Evolutionary conservation across 2,329 filamentous ascomycete genomes (phyloP).

Genomic region (Parastagonospora nodorum): DNA sequence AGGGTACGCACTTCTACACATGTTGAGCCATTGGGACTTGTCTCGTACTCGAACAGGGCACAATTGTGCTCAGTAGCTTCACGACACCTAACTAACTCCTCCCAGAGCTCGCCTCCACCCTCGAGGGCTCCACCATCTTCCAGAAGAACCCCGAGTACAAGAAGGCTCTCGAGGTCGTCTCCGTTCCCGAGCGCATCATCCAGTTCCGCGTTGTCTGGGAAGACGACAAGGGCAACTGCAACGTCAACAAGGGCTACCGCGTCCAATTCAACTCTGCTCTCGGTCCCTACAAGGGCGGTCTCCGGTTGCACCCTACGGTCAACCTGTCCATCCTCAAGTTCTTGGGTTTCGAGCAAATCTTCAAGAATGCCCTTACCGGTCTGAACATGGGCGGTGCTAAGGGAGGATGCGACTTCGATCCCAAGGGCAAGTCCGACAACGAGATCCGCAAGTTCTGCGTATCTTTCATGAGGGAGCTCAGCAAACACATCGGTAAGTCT

Average conservation of each 20-base stretch:
- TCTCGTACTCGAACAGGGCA: neutral
- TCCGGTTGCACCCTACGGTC: conserved; percentile 90
- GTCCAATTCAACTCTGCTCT: conserved; percentile 99
- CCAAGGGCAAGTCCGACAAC: conserved; percentile 96
- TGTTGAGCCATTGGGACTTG: neutral
- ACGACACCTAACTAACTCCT: conserved; percentile 12
- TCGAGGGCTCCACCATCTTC: conserved; percentile 93
- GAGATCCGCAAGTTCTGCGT: conserved; percentile 98
- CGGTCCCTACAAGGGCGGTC: conserved; percentile 96
- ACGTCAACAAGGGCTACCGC: conserved; percentile 93
- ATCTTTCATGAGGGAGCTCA: conserved; percentile 93
- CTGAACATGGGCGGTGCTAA: conserved; percentile 96
- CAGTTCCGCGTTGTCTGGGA: conserved; percentile 99
- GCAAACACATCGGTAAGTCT: conserved; percentile 74
- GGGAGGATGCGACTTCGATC: conserved; percentile 97
- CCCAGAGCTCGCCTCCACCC: conserved; percentile 87
- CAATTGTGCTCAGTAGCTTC: neutral
- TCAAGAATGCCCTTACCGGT: conserved; percentile 98
- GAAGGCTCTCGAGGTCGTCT: conserved; percentile 83
- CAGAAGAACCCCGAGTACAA: conserved; percentile 92
- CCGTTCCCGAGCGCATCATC: conserved; percentile 92
- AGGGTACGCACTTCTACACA: conserved; percentile 64
- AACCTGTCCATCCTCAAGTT: conserved; percentile 86
- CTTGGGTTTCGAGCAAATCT: conserved; percentile 98
- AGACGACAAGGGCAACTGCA: conserved; percentile 84